These are phyloP conservation scores for Phoenix roebelenii DNA, from an alignment of 176 grass and related monocot genomes.

Conservation along the genomic window DNA sequence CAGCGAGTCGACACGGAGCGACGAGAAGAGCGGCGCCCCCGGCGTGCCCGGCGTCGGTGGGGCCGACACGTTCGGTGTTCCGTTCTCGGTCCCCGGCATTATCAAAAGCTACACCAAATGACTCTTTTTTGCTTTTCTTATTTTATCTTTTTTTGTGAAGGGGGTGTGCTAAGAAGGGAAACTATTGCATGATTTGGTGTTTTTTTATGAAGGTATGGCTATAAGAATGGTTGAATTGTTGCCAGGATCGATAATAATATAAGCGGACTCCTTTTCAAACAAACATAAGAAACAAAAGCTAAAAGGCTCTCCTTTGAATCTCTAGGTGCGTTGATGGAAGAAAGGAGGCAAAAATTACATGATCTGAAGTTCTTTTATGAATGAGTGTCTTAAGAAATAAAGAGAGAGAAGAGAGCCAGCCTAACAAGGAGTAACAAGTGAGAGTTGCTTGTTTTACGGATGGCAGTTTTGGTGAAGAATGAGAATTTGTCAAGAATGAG, in stretches of 20 bases:
- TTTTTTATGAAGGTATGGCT: constrained; percentile 62
- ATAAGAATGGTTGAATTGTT: constrained; percentile 21
- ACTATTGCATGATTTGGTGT: constrained; percentile 69
- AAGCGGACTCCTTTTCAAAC: constrained; percentile 12
- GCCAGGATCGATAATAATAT: constrained; percentile 41
- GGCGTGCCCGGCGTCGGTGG: constrained; percentile 87
- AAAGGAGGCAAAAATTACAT: constrained; percentile 53
- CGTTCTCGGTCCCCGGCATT: constrained; percentile 14
- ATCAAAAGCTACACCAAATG: neutral
- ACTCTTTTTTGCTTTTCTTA: neutral
- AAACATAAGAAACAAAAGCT: constrained; percentile 12
- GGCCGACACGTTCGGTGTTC: constrained; percentile 43
- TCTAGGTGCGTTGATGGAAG: neutral
- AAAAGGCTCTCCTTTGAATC: constrained; percentile 7
- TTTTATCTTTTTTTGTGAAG: constrained; percentile 22
- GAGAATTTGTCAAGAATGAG: no score
- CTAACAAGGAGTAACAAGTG: constrained; percentile 12
- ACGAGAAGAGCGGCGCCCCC: constrained; percentile 61
- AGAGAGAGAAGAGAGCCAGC: constrained; percentile 37
- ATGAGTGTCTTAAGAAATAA: constrained; percentile 50
- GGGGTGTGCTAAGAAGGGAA: constrained; percentile 10
- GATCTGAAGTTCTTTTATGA: constrained; percentile 69
- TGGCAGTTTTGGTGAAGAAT: no score
- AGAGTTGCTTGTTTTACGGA: no score
- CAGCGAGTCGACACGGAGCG: constrained; percentile 62